These are phyloP conservation scores for Diaporthe citrichinensis DNA, from an alignment of 2,329 filamentous ascomycete species.

Conservation along the genomic window DNA sequence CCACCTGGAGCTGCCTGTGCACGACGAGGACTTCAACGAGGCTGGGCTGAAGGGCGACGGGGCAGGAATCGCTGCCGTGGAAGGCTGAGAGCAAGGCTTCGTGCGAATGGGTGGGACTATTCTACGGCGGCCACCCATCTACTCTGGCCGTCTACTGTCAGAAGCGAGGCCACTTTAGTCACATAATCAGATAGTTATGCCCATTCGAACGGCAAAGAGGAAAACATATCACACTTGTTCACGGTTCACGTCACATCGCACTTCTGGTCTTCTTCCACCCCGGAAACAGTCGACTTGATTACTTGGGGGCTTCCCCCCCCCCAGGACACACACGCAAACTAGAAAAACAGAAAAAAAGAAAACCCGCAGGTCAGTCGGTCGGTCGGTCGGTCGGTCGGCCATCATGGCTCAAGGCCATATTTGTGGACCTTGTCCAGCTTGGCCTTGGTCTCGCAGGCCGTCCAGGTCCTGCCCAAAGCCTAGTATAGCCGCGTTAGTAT, in stretches of 20 bases:
- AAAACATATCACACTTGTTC: neutral
- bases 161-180: neutral
- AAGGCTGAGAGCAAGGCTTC: constrained; percentile 45
- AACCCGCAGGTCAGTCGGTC: neutral
- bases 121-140: neutral
- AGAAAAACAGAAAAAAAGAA: constrained; percentile 1
- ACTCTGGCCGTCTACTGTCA: neutral
- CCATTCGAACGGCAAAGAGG: neutral
- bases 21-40: constrained; percentile 52
- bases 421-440: neutral
- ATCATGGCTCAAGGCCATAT: too few species aligned
- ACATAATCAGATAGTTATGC: neutral
- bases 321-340: neutral
- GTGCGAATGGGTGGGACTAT: neutral
- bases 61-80: constrained; percentile 49
- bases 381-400: neutral
- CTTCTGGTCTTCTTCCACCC: neutral
- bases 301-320: neutral
- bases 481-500: neutral
- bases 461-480: neutral
- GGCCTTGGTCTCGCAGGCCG: constrained; percentile 17
- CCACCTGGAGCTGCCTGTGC: constrained; percentile 50
- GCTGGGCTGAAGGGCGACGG: constrained; percentile 48
- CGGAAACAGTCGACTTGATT: constrained; percentile 1
- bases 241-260: constrained; percentile 14